Evolutionary conservation across 176 grass and related monocot genomes (phyloP).

Genomic region (Hordeum vulgare): MorexV3_pseudomolecules_assembly NC_058518.1:329640833-329641332

Average conservation of each 20-base stretch:
- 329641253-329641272: too few relatives aligned
- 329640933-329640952: slow-evolving; percentile 82
- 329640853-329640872: slow-evolving; percentile 73
- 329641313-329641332: too few relatives aligned
- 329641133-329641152: background rate
- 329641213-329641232: background rate
- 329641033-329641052: background rate
- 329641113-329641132: background rate
- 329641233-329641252: too few relatives aligned
- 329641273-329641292: too few relatives aligned
- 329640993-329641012: slow-evolving; percentile 73
- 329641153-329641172: background rate
- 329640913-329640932: slow-evolving; percentile 85
- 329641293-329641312: too few relatives aligned
- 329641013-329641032: slow-evolving; percentile 96
- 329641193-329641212: background rate
- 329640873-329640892: slow-evolving; percentile 78
- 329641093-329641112: background rate
- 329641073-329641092: background rate
- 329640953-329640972: slow-evolving; percentile 55
- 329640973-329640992: slow-evolving; percentile 62
- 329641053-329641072: background rate
- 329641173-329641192: background rate
- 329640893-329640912: slow-evolving; percentile 70
- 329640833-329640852: slow-evolving; percentile 50